Conservation (phyloP, 306 rosid genomes). For the Vigna radiata region DNA sequence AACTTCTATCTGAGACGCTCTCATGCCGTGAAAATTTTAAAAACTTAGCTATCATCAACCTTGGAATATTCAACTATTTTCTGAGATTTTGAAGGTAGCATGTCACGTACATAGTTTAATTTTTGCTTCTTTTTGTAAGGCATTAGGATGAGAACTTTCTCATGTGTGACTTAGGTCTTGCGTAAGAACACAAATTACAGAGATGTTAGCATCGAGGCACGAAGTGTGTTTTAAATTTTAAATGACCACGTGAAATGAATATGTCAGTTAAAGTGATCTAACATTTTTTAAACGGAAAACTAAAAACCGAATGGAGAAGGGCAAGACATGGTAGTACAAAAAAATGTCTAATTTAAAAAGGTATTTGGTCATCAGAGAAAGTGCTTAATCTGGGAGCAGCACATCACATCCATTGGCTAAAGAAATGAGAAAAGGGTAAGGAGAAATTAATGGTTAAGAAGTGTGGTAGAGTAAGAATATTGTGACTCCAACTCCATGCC, state of each 20-base stretch:
- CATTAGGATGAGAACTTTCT: slow-evolving; percentile 41
- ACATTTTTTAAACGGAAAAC: not conserved
- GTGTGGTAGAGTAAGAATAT: not conserved
- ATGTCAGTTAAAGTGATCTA: slow-evolving; percentile 19
- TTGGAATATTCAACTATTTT: too few relatives aligned
- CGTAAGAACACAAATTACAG: slow-evolving; percentile 1
- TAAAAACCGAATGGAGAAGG: not conserved
- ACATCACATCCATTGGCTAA: slow-evolving; percentile 16
- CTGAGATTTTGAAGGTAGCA: not conserved
- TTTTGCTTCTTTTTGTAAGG: slow-evolving; percentile 45
- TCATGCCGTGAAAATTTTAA: too few relatives aligned
- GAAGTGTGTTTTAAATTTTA: slow-evolving; percentile 36
- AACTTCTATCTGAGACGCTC: too few relatives aligned
- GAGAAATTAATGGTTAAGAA: slow-evolving; percentile 19
- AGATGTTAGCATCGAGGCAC: not conserved
- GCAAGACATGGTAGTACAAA: not conserved
- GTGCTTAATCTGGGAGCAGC: not conserved
- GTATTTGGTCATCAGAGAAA: not conserved
- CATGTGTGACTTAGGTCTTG: slow-evolving; percentile 29
- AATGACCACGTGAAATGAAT: slow-evolving; percentile 21
- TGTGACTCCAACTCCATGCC: slow-evolving; percentile 11
- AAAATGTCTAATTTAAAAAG: slow-evolving; percentile 26
- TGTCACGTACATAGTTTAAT: slow-evolving; percentile 7
- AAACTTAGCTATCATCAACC: too few relatives aligned
- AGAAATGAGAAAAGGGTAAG: slow-evolving; percentile 15